Evolutionary conservation across 1,139 yeast species (phyloP).

Genomic region (Maudiozyma humilis): DNA sequence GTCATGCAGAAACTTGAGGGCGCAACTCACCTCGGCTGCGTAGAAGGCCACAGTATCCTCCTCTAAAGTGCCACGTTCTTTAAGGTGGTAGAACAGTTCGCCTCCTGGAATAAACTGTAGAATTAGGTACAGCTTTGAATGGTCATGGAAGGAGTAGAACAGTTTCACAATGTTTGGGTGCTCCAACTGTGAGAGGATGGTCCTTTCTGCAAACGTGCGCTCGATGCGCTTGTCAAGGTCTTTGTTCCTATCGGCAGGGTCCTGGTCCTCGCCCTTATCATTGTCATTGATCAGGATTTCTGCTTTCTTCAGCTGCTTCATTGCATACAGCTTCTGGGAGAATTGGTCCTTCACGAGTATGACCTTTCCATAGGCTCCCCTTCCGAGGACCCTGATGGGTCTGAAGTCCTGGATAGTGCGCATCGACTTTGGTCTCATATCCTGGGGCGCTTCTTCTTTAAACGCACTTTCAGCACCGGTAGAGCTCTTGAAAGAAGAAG

Average conservation of each 20-base stretch:
- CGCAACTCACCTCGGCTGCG: conserved; percentile 79
- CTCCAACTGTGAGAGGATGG: conserved; percentile 58
- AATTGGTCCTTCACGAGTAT: conserved; percentile 59
- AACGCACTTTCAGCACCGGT: conserved; percentile 3
- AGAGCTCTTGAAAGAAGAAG: background rate
- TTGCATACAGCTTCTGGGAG: conserved; percentile 72
- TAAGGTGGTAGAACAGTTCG: conserved; percentile 78
- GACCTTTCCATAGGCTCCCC: conserved; percentile 90
- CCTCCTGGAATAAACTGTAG: conserved; percentile 91
- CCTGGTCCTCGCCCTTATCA: conserved; percentile 13
- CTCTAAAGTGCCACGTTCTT: conserved; percentile 39
- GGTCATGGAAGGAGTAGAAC: conserved; percentile 85
- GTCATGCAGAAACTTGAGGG: conserved; percentile 69
- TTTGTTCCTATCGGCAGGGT: conserved; percentile 1
- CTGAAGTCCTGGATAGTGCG: conserved; percentile 53
- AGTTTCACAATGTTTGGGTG: conserved; percentile 87
- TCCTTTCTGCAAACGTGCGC: conserved; percentile 64
- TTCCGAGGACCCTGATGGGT: conserved; percentile 74
- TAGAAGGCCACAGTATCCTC: conserved; percentile 77
- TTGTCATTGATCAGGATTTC: conserved; percentile 42
- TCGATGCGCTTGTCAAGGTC: conserved; percentile 34
- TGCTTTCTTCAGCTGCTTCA: conserved; percentile 81
- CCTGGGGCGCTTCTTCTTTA: conserved; percentile 1
- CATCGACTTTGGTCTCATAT: background rate
- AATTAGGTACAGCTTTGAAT: conserved; percentile 66